phyloP scores from a whole-genome alignment of 1,284 basidiomycete species.

The Thelephora terrestris region DNA sequence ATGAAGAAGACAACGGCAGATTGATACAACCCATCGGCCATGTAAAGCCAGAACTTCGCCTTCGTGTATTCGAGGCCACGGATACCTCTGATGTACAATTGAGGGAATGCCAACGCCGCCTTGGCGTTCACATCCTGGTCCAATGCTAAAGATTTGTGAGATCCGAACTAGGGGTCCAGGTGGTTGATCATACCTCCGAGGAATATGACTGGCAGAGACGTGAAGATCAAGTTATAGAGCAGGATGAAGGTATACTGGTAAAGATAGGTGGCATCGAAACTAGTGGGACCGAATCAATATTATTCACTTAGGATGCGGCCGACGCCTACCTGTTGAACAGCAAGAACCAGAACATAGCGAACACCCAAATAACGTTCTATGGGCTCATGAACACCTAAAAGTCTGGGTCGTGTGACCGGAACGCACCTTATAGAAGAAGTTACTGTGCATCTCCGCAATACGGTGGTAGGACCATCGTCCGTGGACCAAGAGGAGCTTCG shows the following conservation, averaged over 20 bases:
- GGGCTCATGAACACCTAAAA: constrained; percentile 2
- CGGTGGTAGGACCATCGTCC: constrained; percentile 96
- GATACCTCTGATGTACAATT: constrained; percentile 90
- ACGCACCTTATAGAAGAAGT: constrained; percentile 93
- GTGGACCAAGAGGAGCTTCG: constrained; percentile 88
- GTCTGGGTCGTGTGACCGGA: background rate
- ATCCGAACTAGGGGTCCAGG: background rate
- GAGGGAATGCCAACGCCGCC: constrained; percentile 85
- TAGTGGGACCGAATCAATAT: constrained; percentile 20
- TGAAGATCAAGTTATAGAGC: constrained; percentile 89
- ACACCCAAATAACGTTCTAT: constrained; percentile 84
- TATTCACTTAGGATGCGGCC: background rate
- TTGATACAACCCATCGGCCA: constrained; percentile 91
- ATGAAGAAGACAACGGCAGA: constrained; percentile 87
- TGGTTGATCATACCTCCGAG: constrained; percentile 59
- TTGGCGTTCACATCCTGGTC: constrained; percentile 93
- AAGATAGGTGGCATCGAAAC: constrained; percentile 91
- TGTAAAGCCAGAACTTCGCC: constrained; percentile 88
- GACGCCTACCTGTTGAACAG: constrained; percentile 68
- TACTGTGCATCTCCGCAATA: constrained; percentile 94
- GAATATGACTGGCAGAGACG: constrained; percentile 85
- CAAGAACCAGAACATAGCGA: constrained; percentile 92
- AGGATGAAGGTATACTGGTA: constrained; percentile 94
- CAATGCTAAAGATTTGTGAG: constrained; percentile 48
- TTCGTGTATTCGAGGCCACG: constrained; percentile 90